A percentile compares a stretch with the other conserved stretches of the same genome.
Conservation (phyloP, 768 basidiomycete genomes). For the Pleurotus salmoneostramineus region DNA sequence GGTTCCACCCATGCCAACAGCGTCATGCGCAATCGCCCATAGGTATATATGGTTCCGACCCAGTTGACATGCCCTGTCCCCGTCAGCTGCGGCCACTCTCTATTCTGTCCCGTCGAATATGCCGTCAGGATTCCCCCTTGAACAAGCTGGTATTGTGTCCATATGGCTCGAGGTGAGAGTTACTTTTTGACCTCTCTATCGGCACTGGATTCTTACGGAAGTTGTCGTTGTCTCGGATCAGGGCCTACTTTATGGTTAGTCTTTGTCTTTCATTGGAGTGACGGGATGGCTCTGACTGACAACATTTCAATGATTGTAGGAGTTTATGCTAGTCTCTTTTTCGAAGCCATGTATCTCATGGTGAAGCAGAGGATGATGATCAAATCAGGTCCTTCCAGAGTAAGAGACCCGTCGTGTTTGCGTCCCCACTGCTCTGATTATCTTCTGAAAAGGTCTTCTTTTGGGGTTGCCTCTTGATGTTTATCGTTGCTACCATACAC, state of each 20-base stretch:
- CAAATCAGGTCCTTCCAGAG: neutral
- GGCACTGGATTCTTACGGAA: neutral
- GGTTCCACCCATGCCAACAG: neutral
- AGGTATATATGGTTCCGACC: neutral
- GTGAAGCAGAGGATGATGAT: conserved; percentile 7
- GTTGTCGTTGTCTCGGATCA: too few relatives aligned
- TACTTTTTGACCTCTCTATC: neutral
- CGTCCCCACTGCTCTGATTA: neutral
- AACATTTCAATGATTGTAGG: conserved; percentile 6
- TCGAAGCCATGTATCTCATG: conserved; percentile 12
- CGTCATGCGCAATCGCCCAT: neutral
- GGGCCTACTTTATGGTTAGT: conserved; percentile 11
- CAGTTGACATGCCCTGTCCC: neutral
- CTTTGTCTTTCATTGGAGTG: neutral
- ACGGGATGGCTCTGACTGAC: neutral
- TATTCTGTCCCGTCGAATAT: neutral
- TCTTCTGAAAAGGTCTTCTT: conserved; percentile 12
- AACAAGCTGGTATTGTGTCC: conserved; percentile 10
- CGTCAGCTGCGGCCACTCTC: neutral
- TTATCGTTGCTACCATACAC: conserved; percentile 13
- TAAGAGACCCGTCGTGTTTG: neutral
- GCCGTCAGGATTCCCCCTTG: conserved; percentile 4
- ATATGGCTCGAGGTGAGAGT: conserved; percentile 14
- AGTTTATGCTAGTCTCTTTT: conserved; percentile 14
- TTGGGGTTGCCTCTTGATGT: conserved; percentile 10